Evolutionary conservation across 2,329 filamentous ascomycete genomes (phyloP), one percentile per base, ranked within the genome.

Genomic region (Fusarium goolgardi): DNA sequence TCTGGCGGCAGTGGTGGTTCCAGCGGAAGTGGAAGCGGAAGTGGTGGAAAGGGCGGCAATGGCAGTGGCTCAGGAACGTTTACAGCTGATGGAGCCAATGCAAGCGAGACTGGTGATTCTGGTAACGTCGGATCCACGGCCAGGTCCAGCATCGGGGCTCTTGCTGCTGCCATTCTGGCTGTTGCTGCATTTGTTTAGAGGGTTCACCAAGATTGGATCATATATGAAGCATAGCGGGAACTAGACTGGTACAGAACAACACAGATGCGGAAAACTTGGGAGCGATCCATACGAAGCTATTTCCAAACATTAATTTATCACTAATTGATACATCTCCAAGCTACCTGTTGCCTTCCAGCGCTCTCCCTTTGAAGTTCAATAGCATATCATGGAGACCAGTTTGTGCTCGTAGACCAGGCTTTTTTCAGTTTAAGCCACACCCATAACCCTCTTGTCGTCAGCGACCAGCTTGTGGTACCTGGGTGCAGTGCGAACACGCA

Each of bases 401-500:
- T 11, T 4, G 27, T 29, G 27, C 27, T 29, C 9, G 27, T 29
- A n/a, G 18, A 10, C n/a, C 35, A 57, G 3, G 43, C 16, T 3
- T 21, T 13, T 11, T 8, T 2, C 35, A 39, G 20, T 4, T 6
- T 39, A 39, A 29, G 25, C 21, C 7, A 64, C 32, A 6, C 53
- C 59, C 12, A 31, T 32, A 2, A 45, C 53, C n/a, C 41, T 35
- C 25, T 59, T 66, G 15, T 69, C 65, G 5, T 40, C 41, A 16
- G 44, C 37, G 0, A 69, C 70, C n/a, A 73, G 32, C 23, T 64
- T 49, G 31, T 45, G 47, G 20, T 70, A 73, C 16, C 63, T 63
- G 2, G 32, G 9, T 2, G 69, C 61, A 18, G 63, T 73, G 29
- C 52, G 62, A 12, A 59, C 46, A 5, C 76, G 67, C 10, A 77